A percentile compares a stretch with the other conserved stretches of the same genome.
phyloP scores from a whole-genome alignment of 768 basidiomycete species.

The Dioszegia hungarica region DNA sequence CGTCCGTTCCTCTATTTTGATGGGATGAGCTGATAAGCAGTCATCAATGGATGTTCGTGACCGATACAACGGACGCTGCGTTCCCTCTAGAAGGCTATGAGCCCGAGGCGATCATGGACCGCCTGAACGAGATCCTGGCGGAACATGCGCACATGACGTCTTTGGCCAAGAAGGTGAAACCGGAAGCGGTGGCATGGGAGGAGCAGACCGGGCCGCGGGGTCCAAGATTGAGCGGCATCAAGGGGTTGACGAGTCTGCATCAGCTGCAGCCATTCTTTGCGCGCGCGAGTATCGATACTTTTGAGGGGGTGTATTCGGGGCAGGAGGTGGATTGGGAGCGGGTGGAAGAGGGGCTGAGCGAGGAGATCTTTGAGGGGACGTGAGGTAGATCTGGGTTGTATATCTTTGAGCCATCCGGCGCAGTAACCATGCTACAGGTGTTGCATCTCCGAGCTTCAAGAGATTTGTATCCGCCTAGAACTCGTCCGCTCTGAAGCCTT shows the following conservation, averaged over 20 bases:
- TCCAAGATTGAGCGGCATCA: conserved; percentile 65
- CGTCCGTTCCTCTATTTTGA: conserved; percentile 10
- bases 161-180: neutral
- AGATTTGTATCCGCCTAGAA: conserved; percentile 18
- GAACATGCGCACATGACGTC: conserved; percentile 6
- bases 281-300: conserved; percentile 77
- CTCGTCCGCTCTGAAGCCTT: conserved; percentile 42
- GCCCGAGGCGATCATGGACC: conserved; percentile 85
- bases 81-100: conserved; percentile 73
- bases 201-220: conserved; percentile 55
- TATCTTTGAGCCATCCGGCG: too few relatives aligned
- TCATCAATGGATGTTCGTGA: conserved; percentile 98
- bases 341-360: conserved; percentile 72
- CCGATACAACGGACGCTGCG: conserved; percentile 92
- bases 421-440: too few relatives aligned
- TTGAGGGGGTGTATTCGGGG: conserved; percentile 82
- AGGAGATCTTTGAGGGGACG: conserved; percentile 78
- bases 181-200: conserved; percentile 1
- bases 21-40: conserved; percentile 36
- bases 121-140: conserved; percentile 77
- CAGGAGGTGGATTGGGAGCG: conserved; percentile 73
- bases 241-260: conserved; percentile 74
- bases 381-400: neutral
- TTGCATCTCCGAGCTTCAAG: too few relatives aligned
- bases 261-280: conserved; percentile 90